Percentiles rank a stretch among this genome's conserved stretches.
Conservation (phyloP, 441 rosid species). For the Mallotus repandus region DNA sequence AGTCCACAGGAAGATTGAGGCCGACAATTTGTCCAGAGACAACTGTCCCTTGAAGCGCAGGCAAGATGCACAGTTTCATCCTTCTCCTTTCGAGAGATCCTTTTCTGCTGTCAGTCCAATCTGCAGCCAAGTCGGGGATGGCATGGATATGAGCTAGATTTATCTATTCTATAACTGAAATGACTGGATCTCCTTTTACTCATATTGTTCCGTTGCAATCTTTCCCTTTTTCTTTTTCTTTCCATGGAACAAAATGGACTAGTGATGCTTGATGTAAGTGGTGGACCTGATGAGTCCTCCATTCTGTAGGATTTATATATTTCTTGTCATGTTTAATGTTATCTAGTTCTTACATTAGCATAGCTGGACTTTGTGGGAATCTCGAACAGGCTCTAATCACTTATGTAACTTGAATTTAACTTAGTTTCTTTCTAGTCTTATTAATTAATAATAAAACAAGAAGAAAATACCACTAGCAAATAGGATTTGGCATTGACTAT, state of each 20-base stretch:
- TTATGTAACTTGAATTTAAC: slow-evolving; percentile 33
- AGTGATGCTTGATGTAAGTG: slow-evolving; percentile 45
- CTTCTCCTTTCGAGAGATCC: slow-evolving; percentile 96
- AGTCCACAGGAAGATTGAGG: slow-evolving; percentile 87
- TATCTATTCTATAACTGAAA: slow-evolving; percentile 30
- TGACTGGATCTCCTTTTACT: slow-evolving; percentile 33
- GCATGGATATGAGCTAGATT: slow-evolving; percentile 91
- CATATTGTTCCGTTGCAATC: slow-evolving; percentile 30
- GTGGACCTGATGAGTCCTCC: slow-evolving; percentile 41
- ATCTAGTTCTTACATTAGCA: slow-evolving; percentile 34
- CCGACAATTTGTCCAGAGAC: slow-evolving; percentile 63
- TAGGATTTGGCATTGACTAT: too few species aligned
- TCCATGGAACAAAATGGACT: slow-evolving; percentile 38
- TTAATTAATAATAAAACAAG: too few species aligned
- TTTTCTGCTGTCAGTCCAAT: slow-evolving; percentile 84
- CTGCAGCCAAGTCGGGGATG: slow-evolving; percentile 89
- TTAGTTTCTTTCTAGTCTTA: slow-evolving; percentile 39
- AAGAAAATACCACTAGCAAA: too few species aligned
- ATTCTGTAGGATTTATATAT: slow-evolving; percentile 50
- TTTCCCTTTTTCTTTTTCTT: slow-evolving; percentile 24
- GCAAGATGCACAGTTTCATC: slow-evolving; percentile 59
- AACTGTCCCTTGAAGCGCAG: slow-evolving; percentile 84
- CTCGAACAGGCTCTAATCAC: slow-evolving; percentile 9
- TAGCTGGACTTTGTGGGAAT: slow-evolving; percentile 26
- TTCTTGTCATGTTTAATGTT: slow-evolving; percentile 40